Evolutionary conservation across 176 grass and related monocot species (phyloP), one percentile per base, ranked within the genome.

Genomic region (Thinopyrum elongatum): DNA sequence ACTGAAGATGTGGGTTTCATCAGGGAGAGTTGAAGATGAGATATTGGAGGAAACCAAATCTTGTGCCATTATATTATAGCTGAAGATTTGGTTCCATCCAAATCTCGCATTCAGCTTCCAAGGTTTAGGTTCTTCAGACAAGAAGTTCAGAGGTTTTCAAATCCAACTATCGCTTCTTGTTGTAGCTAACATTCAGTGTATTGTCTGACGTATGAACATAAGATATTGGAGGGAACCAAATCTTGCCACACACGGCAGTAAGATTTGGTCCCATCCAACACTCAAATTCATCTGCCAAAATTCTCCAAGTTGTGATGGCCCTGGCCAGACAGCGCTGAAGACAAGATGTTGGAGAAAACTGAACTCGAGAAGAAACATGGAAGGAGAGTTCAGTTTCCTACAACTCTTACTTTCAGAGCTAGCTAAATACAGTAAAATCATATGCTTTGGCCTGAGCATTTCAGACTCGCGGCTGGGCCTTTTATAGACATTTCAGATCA

Each of bases 181-280:
- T 28, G 34, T 12, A 17, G 28, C 21, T 17, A 17, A 29, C 21
- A 30, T 5, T 27, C 23, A 19, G 26, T 58, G 53, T 22, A 2
- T 53, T 44, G 14, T 90, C 53, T 70, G 74, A 76, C 81, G 60
- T 2, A 7, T 68, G 80, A 87, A 82, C 63, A 60, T 78, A 85
- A 90, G 85, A 93, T 82, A 87, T 90, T 85, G 88, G 84, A 90
- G 58, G 85, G 85, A 92, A 90, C 82, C 82, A 83, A 93, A 71
- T 85, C 77, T 74, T 31, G 81, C 10, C 11, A 33, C 10, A 55
- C 23, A 36, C 33, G 28, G 21, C 15, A 12, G 46, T 1, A 62
- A 74, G 77, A 87, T 90, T 87, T 85, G 71, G 85, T 59, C 58
- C 71, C 84, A 68, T 90, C 87, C 76, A 90, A 66, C 70, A 58